phyloP scores from a whole-genome alignment of 306 rosid species.

The Dalbergia oliveri region DNA sequence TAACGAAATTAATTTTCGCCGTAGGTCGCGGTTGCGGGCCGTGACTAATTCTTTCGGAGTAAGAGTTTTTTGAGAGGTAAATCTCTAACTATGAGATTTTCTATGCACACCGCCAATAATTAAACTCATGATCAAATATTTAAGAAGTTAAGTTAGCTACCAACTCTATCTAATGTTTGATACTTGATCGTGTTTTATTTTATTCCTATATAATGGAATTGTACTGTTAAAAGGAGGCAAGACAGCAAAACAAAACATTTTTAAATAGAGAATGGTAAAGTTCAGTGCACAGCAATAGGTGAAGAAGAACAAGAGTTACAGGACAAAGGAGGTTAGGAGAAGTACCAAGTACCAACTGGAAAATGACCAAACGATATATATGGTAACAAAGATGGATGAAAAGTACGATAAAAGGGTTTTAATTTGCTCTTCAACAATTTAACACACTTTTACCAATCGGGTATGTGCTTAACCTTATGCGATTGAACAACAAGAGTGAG shows the following conservation, averaged over 20 bases:
- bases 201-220: no score
- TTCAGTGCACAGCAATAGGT: not conserved
- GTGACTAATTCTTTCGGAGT: no score
- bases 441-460: not conserved
- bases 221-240: not conserved
- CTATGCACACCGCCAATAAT: no score
- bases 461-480: not conserved
- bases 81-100: no score
- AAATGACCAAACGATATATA: not conserved
- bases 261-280: not conserved
- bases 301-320: conserved; percentile 4
- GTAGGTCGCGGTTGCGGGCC: no score
- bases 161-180: no score
- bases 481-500: not conserved
- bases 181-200: no score
- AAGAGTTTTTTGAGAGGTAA: no score
- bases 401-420: not conserved
- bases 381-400: not conserved
- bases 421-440: not conserved
- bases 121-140: no score
- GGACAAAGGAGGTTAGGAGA: not conserved
- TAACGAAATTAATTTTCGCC: no score
- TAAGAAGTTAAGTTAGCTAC: no score
- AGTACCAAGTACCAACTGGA: not conserved
- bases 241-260: not conserved